Evolutionary conservation across 768 basidiomycete species (phyloP).

Genomic region (Dacryopinax spathularia): DNA sequence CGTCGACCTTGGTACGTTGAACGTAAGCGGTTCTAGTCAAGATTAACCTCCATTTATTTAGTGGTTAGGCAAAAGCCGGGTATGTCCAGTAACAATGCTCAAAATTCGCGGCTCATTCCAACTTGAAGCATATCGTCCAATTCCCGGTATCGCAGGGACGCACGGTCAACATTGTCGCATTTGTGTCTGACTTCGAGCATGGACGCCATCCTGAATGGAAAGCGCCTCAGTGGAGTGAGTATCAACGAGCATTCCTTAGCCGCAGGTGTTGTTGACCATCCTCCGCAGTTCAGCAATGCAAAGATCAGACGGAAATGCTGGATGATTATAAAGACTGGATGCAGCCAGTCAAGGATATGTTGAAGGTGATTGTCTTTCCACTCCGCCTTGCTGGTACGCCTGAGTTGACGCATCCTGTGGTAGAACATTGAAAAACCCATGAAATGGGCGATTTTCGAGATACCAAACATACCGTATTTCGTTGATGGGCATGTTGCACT

Average conservation of each 20-base stretch:
- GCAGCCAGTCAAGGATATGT: constrained; percentile 40
- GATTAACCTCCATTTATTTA: background rate
- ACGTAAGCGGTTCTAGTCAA: background rate
- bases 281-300: background rate
- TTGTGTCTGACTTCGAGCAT: constrained; percentile 35
- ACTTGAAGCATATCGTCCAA: background rate
- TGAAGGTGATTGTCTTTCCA: constrained; percentile 33
- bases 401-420: constrained; percentile 2
- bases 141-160: constrained; percentile 24
- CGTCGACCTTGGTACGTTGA: background rate
- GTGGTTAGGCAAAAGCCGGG: background rate
- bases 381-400: background rate
- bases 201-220: constrained; percentile 25
- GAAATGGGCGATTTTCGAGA: constrained; percentile 51
- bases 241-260: background rate
- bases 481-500: constrained; percentile 36
- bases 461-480: constrained; percentile 38
- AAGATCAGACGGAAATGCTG: constrained; percentile 28
- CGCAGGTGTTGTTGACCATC: background rate
- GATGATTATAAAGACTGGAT: constrained; percentile 41
- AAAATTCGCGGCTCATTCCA: background rate
- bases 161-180: constrained; percentile 50
- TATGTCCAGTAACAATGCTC: background rate
- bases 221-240: background rate
- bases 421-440: constrained; percentile 41